A percentile compares a stretch with the other conserved stretches of the same genome.
Evolutionary conservation across 345 rosid species (phyloP).

Genomic region (Gossypium ekmanianum): DNA sequence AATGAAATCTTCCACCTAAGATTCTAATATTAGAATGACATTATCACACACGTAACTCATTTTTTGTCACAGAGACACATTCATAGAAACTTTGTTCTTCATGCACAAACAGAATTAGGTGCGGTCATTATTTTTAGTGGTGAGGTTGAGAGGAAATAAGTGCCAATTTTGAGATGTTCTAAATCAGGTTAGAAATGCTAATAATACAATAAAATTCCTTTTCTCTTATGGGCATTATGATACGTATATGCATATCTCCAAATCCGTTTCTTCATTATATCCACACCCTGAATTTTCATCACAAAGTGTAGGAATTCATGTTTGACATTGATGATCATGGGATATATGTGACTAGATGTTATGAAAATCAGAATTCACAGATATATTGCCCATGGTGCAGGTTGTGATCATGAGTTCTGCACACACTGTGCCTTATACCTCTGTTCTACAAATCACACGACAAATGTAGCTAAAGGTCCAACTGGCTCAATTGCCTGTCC

Average conservation of each 20-base stretch:
- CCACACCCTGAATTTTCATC: neutral
- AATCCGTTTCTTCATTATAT: neutral
- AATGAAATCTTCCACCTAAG: neutral
- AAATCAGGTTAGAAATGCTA: neutral
- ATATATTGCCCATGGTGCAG: slow-evolving; percentile 30
- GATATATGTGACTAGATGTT: neutral
- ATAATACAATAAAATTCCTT: neutral
- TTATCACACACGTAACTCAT: neutral
- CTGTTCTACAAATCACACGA: slow-evolving; percentile 60
- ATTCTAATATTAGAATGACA: neutral
- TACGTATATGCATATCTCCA: neutral
- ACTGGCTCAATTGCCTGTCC: slow-evolving; percentile 85
- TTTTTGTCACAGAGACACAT: neutral
- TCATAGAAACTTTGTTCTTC: neutral
- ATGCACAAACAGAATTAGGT: neutral
- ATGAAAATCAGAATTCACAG: neutral
- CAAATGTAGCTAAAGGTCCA: slow-evolving; percentile 45
- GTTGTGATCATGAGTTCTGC: slow-evolving; percentile 90
- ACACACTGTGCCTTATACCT: slow-evolving; percentile 80
- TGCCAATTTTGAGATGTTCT: neutral
- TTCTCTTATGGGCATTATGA: neutral
- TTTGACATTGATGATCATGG: neutral
- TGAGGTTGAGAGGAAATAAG: slow-evolving; percentile 1
- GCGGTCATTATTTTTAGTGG: neutral
- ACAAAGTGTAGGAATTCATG: neutral